Evolutionary conservation across 768 basidiomycete species (phyloP), one percentile per base, ranked within the genome.

Genomic region (Mrakia gelida): DNA sequence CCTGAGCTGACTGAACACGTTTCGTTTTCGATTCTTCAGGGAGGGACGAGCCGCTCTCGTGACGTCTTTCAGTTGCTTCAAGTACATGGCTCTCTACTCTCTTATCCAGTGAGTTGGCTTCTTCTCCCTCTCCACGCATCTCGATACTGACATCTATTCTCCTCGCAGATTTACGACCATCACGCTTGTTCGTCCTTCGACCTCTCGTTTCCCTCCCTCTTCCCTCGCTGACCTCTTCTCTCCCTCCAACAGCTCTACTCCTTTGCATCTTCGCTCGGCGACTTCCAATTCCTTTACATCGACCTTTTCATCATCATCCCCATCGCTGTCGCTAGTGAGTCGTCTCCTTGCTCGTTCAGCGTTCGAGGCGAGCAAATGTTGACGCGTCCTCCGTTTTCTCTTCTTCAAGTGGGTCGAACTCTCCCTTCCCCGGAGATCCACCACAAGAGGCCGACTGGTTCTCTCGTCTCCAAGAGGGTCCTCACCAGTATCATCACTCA

Each of bases 81-180:
- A 99, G 85, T 99, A 98, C 82, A 99, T 99, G 96, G 97, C 97
- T 0, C 85, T 99, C 63, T 99, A 98, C 85, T 99, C 97, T 18
- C 88, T 99, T 81, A 99, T 99, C 73, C 97, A 99, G 84, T 78
- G 2, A 30, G 76, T 76, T 43, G 1, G 0, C 4, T 0, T 45
- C 26, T 30, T 3, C 30, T 54, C 67, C 11, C 49, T 41, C 38
- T 10, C 15, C 32, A 7, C 16, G n/a, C 65, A 4, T 7, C 3
- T 63, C 34, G 23, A n/a, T 75, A 7, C 28, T 63, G 59, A 41
- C 34, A 34, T 4, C 16, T 75, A 6, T 7, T 34, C 43, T 10
- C 34, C 23, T 56, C 34, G 13, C 68, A 78, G 77, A 32, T 99
- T 99, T 83, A 98, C 95, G n/a, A 94, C 95, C 15, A 92, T 98